These are phyloP conservation scores for Aureococcus anophagefferens DNA, from an alignment of 108 stramenopile species.

Conservation along the genomic window DNA sequence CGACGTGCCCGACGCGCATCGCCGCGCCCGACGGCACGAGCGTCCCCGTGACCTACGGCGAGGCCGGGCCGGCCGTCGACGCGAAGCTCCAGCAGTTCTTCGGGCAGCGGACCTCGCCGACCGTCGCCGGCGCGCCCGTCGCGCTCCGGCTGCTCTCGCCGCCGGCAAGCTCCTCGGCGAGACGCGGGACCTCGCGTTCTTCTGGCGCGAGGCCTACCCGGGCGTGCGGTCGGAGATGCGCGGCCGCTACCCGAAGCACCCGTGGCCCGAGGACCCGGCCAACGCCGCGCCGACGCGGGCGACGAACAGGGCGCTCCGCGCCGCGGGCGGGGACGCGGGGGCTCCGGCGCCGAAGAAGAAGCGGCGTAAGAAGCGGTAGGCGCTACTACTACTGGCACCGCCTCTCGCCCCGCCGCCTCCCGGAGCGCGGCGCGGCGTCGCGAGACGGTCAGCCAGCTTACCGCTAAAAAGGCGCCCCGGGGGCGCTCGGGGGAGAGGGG, in stretches of 20 bases:
- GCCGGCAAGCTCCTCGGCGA: conserved; percentile 39
- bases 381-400: too few relatives aligned
- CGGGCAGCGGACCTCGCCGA: conserved; percentile 31
- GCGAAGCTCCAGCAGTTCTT: conserved; percentile 63
- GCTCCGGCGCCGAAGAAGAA: too few relatives aligned
- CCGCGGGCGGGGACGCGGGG: too few relatives aligned
- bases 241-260: conserved; percentile 55
- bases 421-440: too few relatives aligned
- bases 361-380: too few relatives aligned
- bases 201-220: conserved; percentile 52
- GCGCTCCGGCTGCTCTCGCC: conserved; percentile 44
- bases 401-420: too few relatives aligned
- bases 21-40: conserved; percentile 47
- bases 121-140: conserved; percentile 26
- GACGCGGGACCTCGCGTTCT: conserved; percentile 51
- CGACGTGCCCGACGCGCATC: conserved; percentile 29
- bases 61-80: conserved; percentile 28
- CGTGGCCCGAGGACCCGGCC: conserved; percentile 56
- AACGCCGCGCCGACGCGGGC: conserved; percentile 39
- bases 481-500: too few relatives aligned
- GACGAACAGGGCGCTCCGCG: conserved; percentile 33
- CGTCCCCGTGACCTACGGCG: conserved; percentile 38
- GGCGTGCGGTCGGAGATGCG: conserved; percentile 46
- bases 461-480: too few relatives aligned
- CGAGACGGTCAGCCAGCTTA: too few relatives aligned